phyloP scores from a whole-genome alignment of 2,329 filamentous ascomycete genomes.

The Thelonectria rubi region DNA sequence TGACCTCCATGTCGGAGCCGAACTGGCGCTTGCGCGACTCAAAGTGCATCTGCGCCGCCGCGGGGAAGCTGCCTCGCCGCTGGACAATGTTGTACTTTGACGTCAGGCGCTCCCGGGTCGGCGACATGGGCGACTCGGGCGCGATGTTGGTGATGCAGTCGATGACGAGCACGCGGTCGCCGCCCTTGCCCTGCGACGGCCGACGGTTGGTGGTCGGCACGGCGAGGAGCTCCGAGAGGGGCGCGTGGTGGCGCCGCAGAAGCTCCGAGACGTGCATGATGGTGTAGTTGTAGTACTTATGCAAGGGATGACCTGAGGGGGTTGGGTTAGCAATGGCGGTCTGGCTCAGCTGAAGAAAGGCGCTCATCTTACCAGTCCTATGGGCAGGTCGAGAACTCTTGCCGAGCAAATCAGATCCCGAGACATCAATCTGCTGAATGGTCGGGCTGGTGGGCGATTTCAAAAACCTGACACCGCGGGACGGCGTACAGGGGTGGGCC shows the following conservation, averaged over 20 bases:
- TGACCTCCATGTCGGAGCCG: conserved; percentile 72
- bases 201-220: conserved; percentile 46
- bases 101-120: conserved; percentile 51
- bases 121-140: conserved; percentile 57
- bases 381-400: conserved; percentile 58
- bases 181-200: conserved; percentile 36
- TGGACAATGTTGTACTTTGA: conserved; percentile 46
- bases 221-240: conserved; percentile 58
- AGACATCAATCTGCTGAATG: conserved; percentile 65
- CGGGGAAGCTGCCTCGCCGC: conserved; percentile 51
- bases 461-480: conserved; percentile 64
- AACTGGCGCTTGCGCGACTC: conserved; percentile 66
- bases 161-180: conserved; percentile 63
- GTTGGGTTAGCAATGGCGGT: conserved; percentile 27
- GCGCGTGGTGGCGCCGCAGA: conserved; percentile 56
- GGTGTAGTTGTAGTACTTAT: conserved; percentile 69
- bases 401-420: conserved; percentile 54
- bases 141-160: conserved; percentile 68
- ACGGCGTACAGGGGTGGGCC: conserved; percentile 70
- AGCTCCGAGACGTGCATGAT: conserved; percentile 68
- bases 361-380: conserved; percentile 54
- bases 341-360: too few species aligned
- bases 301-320: conserved; percentile 65
- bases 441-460: conserved; percentile 68
- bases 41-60: conserved; percentile 63